Base-by-base conservation (phyloP, 306 rosid species). In the Trichosanthes cucumerina region DNA sequence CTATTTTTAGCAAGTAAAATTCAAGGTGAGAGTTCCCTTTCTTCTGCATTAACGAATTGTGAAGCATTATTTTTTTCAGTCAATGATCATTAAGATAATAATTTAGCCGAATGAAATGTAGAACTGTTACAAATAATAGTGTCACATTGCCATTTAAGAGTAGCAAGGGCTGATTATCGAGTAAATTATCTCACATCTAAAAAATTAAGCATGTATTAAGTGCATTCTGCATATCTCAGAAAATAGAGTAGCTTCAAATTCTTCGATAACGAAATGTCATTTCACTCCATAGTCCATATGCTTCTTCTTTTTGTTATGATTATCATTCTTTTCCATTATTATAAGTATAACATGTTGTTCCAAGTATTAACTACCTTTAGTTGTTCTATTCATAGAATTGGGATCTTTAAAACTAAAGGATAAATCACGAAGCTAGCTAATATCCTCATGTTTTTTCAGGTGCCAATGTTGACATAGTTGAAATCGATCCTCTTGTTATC, bases 401-500 rank as follows among this genome's bases (percentile, higher is more conserved):
- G 21, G 2, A 46, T 44, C 11, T 24, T 46, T 71, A 24, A 71
- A 73, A 49, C 8, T 49, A 14, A 73, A 28, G 60, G 77, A 50
- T 64, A 53, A 26, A 3, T 38, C 9, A 41, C 34, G 15, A 38
- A 43, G 79, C 58, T 56, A 69, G 76, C 70, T 66, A 66, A 21
- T 38, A 75, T 34, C 44, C 33, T 47, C 43, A 21, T 81, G 72
- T 73, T 58, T 59, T 84, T 81, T 52, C 89, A 93, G 98, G 98
- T 83, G 97, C 98, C 47, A 21, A 34, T 15, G 85, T 95, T 50
- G 86, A 91, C 83, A 71, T 90, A 52, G 96, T 91, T 69, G 98
- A 95, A 86, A 95, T 95, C 11, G 98, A 92, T 66, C 96, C 97
- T 76, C 92, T 89, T 58, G 98, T 92, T 16, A 88, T 95, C 84